These are phyloP conservation scores for Tetrapyrgos nigripes DNA, from an alignment of 1,284 basidiomycete genomes.

Conservation along the genomic window DNA sequence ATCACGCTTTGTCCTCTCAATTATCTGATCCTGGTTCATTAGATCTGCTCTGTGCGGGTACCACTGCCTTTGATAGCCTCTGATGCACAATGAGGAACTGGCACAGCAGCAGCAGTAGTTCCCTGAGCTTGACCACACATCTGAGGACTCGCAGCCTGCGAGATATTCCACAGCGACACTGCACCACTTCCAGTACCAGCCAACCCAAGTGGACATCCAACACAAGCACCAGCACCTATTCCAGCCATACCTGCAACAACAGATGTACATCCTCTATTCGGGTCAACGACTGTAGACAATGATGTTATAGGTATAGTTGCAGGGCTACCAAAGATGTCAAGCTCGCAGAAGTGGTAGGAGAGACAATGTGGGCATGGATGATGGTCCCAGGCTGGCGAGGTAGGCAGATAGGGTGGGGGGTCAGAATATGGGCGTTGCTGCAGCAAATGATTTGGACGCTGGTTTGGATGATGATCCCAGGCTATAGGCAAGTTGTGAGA, in stretches of 20 bases:
- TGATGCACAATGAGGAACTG: constrained; percentile 5
- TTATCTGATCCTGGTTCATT: constrained; percentile 48
- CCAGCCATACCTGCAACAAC: too few relatives aligned
- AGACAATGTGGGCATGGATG: constrained; percentile 31
- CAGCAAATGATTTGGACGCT: constrained; percentile 83
- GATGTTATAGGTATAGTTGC: constrained; percentile 14
- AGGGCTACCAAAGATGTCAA: constrained; percentile 10
- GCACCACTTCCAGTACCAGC: not conserved
- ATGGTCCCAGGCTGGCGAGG: constrained; percentile 25
- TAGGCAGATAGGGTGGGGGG: constrained; percentile 67
- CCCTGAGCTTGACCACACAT: not conserved
- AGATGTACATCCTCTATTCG: constrained; percentile 12
- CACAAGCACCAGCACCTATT: too few relatives aligned
- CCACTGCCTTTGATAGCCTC: not conserved
- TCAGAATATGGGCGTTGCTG: constrained; percentile 80
- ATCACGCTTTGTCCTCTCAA: constrained; percentile 57
- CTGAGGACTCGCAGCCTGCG: not conserved
- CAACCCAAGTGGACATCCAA: not conserved
- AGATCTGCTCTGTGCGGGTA: not conserved
- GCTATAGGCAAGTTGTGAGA: too few relatives aligned
- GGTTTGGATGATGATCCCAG: not conserved
- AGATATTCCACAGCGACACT: not conserved
- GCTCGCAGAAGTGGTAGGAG: constrained; percentile 5
- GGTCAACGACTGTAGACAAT: not conserved
- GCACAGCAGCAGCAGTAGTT: not conserved